A percentile compares a stretch with the other conserved stretches of the same genome.
Evolutionary conservation across 495 filamentous ascomycete genomes (phyloP).

Genomic region (Viridothelium virens): DNA sequence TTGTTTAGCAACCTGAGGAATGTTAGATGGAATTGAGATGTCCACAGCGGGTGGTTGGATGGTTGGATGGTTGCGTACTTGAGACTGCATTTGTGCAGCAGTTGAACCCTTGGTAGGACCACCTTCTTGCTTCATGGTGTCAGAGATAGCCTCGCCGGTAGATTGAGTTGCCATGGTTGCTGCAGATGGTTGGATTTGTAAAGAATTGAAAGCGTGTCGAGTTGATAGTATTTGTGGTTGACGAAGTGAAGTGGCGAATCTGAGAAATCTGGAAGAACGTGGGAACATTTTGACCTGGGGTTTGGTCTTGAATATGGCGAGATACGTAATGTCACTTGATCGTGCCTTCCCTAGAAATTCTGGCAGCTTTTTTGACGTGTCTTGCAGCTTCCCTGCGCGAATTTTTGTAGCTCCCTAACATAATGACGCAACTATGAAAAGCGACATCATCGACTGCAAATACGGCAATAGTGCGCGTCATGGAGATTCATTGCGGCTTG

Average conservation of each 20-base stretch:
- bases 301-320: neutral
- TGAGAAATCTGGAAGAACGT: neutral
- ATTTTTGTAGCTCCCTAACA: neutral
- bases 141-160: conserved; percentile 28
- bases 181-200: neutral
- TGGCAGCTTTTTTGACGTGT: neutral
- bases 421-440: conserved; percentile 3
- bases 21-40: neutral
- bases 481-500: neutral
- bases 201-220: neutral
- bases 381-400: neutral
- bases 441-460: neutral
- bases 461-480: neutral
- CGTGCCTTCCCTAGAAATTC: neutral
- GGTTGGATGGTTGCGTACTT: conserved; percentile 15
- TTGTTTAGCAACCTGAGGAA: conserved; percentile 18
- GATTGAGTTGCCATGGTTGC: conserved; percentile 11
- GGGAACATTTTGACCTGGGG: neutral
- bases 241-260: neutral
- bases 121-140: conserved; percentile 31
- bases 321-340: neutral
- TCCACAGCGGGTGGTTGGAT: neutral
- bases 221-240: neutral
- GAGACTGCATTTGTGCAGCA: conserved; percentile 34
- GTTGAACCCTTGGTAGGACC: conserved; percentile 31